Conservation (phyloP, 2,329 filamentous ascomycete genomes). For the Fusarium buxicola region DNA sequence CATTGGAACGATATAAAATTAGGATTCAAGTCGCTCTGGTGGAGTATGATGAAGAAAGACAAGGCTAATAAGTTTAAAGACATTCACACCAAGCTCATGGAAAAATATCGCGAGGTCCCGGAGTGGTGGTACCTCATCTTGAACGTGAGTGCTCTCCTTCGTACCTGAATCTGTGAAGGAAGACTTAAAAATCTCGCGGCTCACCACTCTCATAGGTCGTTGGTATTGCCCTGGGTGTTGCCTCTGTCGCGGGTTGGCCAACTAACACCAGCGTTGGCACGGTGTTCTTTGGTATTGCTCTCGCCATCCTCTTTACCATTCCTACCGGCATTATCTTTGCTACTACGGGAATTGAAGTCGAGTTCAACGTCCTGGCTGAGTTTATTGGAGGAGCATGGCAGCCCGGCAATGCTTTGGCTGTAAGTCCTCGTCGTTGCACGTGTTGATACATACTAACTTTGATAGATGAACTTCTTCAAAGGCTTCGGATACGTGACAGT, state of each 20-base stretch:
- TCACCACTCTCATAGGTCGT: conserved; percentile 27
- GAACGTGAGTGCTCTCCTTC: conserved; percentile 10
- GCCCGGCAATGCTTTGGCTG: conserved; percentile 57
- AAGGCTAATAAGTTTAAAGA: conserved; percentile 50
- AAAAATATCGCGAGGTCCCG: conserved; percentile 58
- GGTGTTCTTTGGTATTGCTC: conserved; percentile 57
- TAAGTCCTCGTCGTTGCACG: accelerated
- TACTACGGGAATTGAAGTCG: conserved; percentile 58
- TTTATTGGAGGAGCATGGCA: conserved; percentile 59
- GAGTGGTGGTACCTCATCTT: conserved; percentile 58
- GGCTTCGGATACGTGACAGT: conserved; percentile 54
- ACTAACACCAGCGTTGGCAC: conserved; percentile 57
- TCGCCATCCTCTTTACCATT: conserved; percentile 57
- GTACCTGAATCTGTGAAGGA: accelerated
- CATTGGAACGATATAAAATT: conserved; percentile 50
- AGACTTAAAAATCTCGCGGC: background rate
- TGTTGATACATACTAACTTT: background rate
- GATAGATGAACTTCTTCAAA: conserved; percentile 60
- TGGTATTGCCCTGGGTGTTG: conserved; percentile 51
- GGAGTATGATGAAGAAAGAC: conserved; percentile 28
- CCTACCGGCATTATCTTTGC: conserved; percentile 59
- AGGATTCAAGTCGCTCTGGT: conserved; percentile 43
- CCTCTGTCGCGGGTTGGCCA: conserved; percentile 53
- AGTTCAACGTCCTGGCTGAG: conserved; percentile 60
- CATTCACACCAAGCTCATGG: conserved; percentile 57